Evolutionary conservation across 345 rosid species (phyloP).

Genomic region (Eucalyptus pauciflora): DNA sequence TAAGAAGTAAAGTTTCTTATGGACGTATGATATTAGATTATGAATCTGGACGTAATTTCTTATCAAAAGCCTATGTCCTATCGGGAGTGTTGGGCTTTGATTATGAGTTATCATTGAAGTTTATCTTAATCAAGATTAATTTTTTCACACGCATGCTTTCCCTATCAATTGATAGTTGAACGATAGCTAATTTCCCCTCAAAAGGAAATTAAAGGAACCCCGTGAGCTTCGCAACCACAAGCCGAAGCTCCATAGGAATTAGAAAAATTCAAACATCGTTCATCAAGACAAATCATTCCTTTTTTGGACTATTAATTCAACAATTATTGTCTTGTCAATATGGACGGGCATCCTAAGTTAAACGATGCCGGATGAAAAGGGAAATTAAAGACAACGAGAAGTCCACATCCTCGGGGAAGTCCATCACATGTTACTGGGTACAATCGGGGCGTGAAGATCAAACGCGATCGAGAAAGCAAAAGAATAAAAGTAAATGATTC

Average conservation of each 20-base stretch:
- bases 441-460: not conserved
- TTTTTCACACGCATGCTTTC: not conserved
- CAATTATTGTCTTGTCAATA: not conserved
- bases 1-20: not conserved
- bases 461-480: not conserved
- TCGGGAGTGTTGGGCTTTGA: not conserved
- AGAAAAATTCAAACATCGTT: not conserved
- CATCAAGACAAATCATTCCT: not conserved
- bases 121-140: not conserved
- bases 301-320: not conserved
- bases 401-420: not conserved
- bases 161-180: not conserved
- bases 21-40: not conserved
- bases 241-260: not conserved
- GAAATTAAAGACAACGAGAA: not conserved
- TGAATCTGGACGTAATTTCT: not conserved
- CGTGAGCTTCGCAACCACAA: not conserved
- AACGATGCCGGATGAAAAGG: not conserved
- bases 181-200: not conserved
- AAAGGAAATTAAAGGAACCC: not conserved
- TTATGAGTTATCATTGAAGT: not conserved
- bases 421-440: not conserved
- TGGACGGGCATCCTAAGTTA: not conserved
- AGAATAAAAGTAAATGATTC: not conserved
- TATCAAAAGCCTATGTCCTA: not conserved